Evolutionary conservation across 2,329 filamentous ascomycete genomes (phyloP), one percentile per base, ranked within the genome.

Genomic region (Sporothrix luriei): DNA sequence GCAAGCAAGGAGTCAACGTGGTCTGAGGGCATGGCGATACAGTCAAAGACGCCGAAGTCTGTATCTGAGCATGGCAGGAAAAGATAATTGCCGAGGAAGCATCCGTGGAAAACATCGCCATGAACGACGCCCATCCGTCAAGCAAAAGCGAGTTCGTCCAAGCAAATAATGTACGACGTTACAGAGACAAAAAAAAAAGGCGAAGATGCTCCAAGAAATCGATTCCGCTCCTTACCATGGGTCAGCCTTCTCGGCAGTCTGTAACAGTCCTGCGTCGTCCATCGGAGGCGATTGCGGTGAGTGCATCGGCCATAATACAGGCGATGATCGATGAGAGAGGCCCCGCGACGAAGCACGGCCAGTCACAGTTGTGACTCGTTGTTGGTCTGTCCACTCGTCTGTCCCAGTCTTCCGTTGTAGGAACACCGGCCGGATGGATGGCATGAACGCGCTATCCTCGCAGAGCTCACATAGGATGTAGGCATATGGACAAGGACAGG

Each of bases 401-500:
- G 24, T 33, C 13, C 16, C 13, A 16, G 7, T 19, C 52, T n/a
- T 29, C 10, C 1, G 33, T 33, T 2, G 14, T 10, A 46, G 59
- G 59, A 26, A 62, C 38, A 46, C 59, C 59, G 59, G 59, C 40
- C 59, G 40, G 40, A 5, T 26, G 40, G 40, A 29, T 48, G 21
- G 55, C 55, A 59, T 59, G 33, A 59, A 59, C n/a, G 21, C 48
- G 59, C 48, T 62, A 48, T 62, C 40, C 3, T 26, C 24, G 59
- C 59, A 62, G 19, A 48, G 21, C 40, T 14, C 61, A 65, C 21
- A 65, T 65, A 65, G n/a, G n/a, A n/a, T n/a, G n/a, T 14, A 65
- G 24, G 14, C 55, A 24, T 24, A 46, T 10, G 4, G 26, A 33
- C 46, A 52, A 49, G 62, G 62, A 66, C 62, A 66, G 62, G 62